Evolutionary conservation across 164 flowering plant genomes (phyloP), one percentile per base, ranked within the genome.

Genomic region (Kingdonia uniflora): DNA sequence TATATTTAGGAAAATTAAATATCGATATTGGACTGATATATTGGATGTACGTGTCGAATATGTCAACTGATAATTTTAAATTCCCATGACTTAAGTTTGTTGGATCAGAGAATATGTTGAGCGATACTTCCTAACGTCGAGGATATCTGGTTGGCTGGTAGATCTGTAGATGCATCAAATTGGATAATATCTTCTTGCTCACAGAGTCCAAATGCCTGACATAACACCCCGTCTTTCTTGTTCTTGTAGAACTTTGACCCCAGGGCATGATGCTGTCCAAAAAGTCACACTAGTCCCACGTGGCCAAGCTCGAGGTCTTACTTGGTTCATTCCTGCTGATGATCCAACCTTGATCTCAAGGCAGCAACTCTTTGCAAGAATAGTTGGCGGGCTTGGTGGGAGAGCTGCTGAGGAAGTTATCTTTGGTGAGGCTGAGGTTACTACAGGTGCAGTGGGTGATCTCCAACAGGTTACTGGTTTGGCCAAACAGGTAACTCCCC

Each of bases 221-320:
- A n/a, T 29, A 25, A 49, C 40, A 14, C 2, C 19, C 2, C 19
- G 0, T 24, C 21, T 47, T 37, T 47, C 14, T 38, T 15, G 42
- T 2, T 54, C 14, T 35, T 68, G 67, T 71, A 87, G 92, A 47
- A 87, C 96, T 38, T 74, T 87, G 68, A 87, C 96, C 37, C 94
- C 96, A 20, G 96, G 96, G 29, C 96, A 84, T 64, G 96, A 87
- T 65, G 73, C 94, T 5, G 90, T 87, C 42, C 96, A 87, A 55
- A 87, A 87, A 65, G 96, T 85, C 40, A 87, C 90, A 19, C 68
- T 87, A 41, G 52, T 84, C 42, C 96, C 90, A 8, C 89, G 96
- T 43, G 92, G 96, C 56, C 92, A 84, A 55, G 96, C 96, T 5
- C 69, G 85, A 10, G 96, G 94, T 39, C 75, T 87, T 41, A 84